Evolutionary conservation across 164 flowering plant genomes (phyloP).

Genomic region (Dillenia turbinata): DNA sequence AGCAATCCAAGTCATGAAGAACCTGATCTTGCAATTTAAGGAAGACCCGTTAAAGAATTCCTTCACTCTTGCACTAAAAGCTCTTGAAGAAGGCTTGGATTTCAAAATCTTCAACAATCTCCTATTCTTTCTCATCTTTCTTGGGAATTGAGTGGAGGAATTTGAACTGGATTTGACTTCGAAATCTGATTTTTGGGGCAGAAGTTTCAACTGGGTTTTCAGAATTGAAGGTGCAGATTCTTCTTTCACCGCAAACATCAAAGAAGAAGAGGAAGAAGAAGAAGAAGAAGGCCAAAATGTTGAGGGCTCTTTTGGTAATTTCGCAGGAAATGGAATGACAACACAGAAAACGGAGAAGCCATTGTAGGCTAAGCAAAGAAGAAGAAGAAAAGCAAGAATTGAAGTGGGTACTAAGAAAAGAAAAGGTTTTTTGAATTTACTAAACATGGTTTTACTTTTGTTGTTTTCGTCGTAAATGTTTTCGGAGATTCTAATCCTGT

Average conservation of each 20-base stretch:
- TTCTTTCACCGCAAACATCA: constrained; percentile 38
- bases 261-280: constrained; percentile 19
- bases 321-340: constrained; percentile 20
- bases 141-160: constrained; percentile 9
- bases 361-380: constrained; percentile 37
- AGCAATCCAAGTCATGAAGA: constrained; percentile 95
- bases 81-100: constrained; percentile 9
- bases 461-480: constrained; percentile 11
- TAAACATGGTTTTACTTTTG: constrained; percentile 3
- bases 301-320: constrained; percentile 13
- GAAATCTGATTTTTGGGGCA: constrained; percentile 13
- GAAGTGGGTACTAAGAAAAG: constrained; percentile 26
- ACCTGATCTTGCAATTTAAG: constrained; percentile 40
- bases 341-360: constrained; percentile 25
- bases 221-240: constrained; percentile 27
- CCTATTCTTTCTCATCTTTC: constrained; percentile 10
- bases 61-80: constrained; percentile 34
- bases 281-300: constrained; percentile 12
- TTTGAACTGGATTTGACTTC: background rate
- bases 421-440: constrained; percentile 21
- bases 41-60: constrained; percentile 34
- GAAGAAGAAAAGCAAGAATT: constrained; percentile 20
- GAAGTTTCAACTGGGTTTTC: constrained; percentile 24
- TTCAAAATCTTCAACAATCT: constrained; percentile 13
- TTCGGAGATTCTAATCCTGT: constrained; percentile 3